Evolutionary conservation across 768 basidiomycete genomes (phyloP).

Genomic region (Leccinum disarticulatum): DNA sequence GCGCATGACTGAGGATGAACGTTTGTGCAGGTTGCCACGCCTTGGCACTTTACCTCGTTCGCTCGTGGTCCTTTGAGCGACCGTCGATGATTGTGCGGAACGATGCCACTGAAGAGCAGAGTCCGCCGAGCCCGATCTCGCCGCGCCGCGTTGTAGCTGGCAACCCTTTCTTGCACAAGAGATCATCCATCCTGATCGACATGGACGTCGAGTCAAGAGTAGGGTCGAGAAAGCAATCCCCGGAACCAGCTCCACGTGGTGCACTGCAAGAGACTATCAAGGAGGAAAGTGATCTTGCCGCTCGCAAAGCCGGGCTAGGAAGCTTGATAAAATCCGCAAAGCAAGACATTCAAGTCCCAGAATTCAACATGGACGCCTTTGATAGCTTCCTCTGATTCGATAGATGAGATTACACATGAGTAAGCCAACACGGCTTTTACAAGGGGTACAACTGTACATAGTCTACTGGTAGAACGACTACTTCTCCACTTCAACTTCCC

Average conservation of each 20-base stretch:
- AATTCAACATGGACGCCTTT: conserved; percentile 86
- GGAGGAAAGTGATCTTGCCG: conserved; percentile 58
- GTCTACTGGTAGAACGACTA: conserved; percentile 22
- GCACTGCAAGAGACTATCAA: conserved; percentile 33
- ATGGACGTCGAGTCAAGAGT: conserved; percentile 74
- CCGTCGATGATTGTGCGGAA: conserved; percentile 48
- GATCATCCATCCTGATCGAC: conserved; percentile 83
- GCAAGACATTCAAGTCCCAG: conserved; percentile 79
- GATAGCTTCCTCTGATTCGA: conserved; percentile 20
- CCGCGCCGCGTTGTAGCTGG: conserved; percentile 49
- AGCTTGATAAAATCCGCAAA: conserved; percentile 90
- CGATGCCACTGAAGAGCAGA: conserved; percentile 6
- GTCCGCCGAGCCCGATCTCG: conserved; percentile 43
- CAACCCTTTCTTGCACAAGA: conserved; percentile 55
- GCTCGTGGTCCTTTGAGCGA: conserved; percentile 88
- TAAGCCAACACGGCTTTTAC: conserved; percentile 8
- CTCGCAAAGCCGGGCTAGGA: conserved; percentile 73
- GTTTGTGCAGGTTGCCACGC: conserved; percentile 76
- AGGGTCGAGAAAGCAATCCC: conserved; percentile 55
- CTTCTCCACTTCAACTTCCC: conserved; percentile 66
- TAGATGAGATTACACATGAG: conserved; percentile 2
- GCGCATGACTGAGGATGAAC: conserved; percentile 1
- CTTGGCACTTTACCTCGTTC: conserved; percentile 86
- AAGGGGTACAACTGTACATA: conserved; percentile 12
- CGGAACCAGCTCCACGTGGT: conserved; percentile 31